phyloP scores from a whole-genome alignment of 108 stramenopile species.

The Discostella stelligeroides region DNA sequence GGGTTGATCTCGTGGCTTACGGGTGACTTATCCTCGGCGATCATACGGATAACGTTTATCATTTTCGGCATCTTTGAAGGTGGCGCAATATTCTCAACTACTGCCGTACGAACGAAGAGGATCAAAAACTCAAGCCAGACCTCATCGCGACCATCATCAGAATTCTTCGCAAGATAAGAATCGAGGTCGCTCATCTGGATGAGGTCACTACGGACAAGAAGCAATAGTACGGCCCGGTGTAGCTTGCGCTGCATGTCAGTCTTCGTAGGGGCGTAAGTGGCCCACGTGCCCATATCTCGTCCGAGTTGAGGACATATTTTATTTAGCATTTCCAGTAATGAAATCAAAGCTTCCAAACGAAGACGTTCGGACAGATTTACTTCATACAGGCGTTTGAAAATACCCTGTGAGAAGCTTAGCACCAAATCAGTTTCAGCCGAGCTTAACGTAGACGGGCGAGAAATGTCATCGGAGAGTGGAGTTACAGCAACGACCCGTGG shows the following conservation, averaged over 20 bases:
- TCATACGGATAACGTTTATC: slow-evolving; percentile 82
- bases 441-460: slow-evolving; percentile 47
- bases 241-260: slow-evolving; percentile 86
- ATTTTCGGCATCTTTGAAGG: slow-evolving; percentile 83
- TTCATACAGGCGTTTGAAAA: slow-evolving; percentile 98
- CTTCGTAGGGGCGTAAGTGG: slow-evolving; percentile 88
- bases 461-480: slow-evolving; percentile 45
- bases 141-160: slow-evolving; percentile 82
- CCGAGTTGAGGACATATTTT: slow-evolving; percentile 84
- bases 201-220: slow-evolving; percentile 86
- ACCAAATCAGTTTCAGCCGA: slow-evolving; percentile 84
- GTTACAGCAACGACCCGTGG: slow-evolving; percentile 72
- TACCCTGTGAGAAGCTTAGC: slow-evolving; percentile 89
- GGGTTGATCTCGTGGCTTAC: slow-evolving; percentile 69
- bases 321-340: slow-evolving; percentile 87
- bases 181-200: slow-evolving; percentile 83
- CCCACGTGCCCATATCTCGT: slow-evolving; percentile 90
- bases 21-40: slow-evolving; percentile 78
- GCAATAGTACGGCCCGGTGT: slow-evolving; percentile 89
- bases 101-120: slow-evolving; percentile 85
- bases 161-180: slow-evolving; percentile 78
- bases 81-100: slow-evolving; percentile 75
- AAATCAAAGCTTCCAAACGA: slow-evolving; percentile 85
- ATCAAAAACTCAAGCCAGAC: slow-evolving; percentile 93
- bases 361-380: slow-evolving; percentile 83